phyloP scores from a whole-genome alignment of 768 basidiomycete species.

The Termitomyces sp. region DNA sequence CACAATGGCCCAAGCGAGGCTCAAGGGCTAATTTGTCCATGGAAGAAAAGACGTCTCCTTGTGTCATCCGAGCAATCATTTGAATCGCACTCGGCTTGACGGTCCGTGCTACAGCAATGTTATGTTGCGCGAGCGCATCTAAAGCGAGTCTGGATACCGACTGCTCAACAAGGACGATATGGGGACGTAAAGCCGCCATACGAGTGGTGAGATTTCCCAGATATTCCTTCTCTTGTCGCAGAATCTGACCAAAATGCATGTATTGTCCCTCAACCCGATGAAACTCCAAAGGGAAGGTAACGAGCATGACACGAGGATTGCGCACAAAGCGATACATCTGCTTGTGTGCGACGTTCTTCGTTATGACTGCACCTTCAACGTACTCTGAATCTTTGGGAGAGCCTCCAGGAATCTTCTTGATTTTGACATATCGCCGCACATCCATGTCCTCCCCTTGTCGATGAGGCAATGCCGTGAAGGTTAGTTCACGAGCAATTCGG shows the following conservation, averaged over 20 bases:
- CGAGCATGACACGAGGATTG: conserved; percentile 93
- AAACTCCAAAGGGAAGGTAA: conserved; percentile 94
- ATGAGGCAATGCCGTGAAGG: conserved; percentile 66
- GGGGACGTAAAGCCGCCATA: conserved; percentile 88
- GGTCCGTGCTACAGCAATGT: conserved; percentile 86
- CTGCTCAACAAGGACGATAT: conserved; percentile 88
- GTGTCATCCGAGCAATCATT: conserved; percentile 90
- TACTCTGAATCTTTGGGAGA: conserved; percentile 92
- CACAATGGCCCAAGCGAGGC: conserved; percentile 86
- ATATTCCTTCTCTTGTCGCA: conserved; percentile 92
- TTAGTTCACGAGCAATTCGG: conserved; percentile 80
- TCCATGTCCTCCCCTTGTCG: conserved; percentile 93
- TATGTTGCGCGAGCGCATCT: conserved; percentile 78
- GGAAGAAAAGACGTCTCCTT: conserved; percentile 91
- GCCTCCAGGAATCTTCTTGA: conserved; percentile 98
- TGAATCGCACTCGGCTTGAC: conserved; percentile 88
- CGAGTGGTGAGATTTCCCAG: conserved; percentile 83
- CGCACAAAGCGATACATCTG: conserved; percentile 80
- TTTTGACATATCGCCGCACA: conserved; percentile 91
- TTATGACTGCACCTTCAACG: conserved; percentile 94
- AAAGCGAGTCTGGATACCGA: conserved; percentile 89
- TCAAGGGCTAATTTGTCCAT: conserved; percentile 92
- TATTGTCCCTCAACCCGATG: conserved; percentile 91
- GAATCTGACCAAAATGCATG: conserved; percentile 86
- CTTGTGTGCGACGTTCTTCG: conserved; percentile 97